These are phyloP conservation scores for Trichoderma gracile DNA, from an alignment of 2,329 filamentous ascomycete genomes.

Conservation along the genomic window DNA sequence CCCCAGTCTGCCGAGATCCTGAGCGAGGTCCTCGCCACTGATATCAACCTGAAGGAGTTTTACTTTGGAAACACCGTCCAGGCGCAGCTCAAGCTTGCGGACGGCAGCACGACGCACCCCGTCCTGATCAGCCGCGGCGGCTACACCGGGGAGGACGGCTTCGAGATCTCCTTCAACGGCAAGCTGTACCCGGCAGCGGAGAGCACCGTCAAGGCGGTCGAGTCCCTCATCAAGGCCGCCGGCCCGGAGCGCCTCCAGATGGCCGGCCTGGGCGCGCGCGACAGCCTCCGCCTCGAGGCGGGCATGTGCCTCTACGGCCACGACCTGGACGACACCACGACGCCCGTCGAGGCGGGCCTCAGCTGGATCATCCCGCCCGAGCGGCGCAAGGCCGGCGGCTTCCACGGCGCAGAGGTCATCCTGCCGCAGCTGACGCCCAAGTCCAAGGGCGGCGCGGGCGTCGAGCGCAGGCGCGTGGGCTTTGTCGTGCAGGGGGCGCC, in stretches of 20 bases:
- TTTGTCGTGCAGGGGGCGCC: slow-evolving; percentile 82
- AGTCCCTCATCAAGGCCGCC: slow-evolving; percentile 67
- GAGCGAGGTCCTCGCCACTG: slow-evolving; percentile 57
- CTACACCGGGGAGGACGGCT: slow-evolving; percentile 97
- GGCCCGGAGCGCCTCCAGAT: slow-evolving; percentile 66
- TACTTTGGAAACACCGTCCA: slow-evolving; percentile 79
- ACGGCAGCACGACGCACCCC: slow-evolving; percentile 45
- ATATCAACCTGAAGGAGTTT: slow-evolving; percentile 62
- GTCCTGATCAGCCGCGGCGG: slow-evolving; percentile 79
- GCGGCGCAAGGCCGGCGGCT: slow-evolving; percentile 67
- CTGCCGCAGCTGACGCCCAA: slow-evolving; percentile 73
- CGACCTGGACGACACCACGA: slow-evolving; percentile 79
- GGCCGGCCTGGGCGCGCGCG: slow-evolving; percentile 85
- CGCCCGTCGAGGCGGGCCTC: slow-evolving; percentile 58
- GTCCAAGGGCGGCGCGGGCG: slow-evolving; percentile 70
- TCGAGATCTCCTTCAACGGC: slow-evolving; percentile 80
- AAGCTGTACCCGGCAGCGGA: slow-evolving; percentile 44
- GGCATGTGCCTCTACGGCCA: slow-evolving; percentile 99
- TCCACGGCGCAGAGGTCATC: slow-evolving; percentile 80
- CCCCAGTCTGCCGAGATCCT: slow-evolving; percentile 74
- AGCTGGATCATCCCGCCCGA: slow-evolving; percentile 83
- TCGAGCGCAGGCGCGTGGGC: slow-evolving; percentile 73
- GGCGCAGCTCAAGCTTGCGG: slow-evolving; percentile 63
- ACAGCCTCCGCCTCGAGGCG: slow-evolving; percentile 90
- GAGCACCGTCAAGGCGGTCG: slow-evolving; percentile 57